Evolutionary conservation across 148 eudicot species (phyloP).

Genomic region (Rhododendron kiyosumense): DNA sequence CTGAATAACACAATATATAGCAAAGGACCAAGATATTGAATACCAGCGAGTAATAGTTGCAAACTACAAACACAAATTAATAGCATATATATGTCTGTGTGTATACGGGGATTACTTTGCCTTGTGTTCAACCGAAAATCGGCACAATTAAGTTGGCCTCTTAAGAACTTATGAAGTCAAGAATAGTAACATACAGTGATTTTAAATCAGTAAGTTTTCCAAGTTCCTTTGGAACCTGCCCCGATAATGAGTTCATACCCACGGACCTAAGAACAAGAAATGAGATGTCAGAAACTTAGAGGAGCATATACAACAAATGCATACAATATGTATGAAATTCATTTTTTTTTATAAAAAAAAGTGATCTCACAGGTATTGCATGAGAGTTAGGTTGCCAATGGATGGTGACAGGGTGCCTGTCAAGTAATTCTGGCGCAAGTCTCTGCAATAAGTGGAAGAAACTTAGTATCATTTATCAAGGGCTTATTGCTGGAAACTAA

Average conservation of each 20-base stretch:
- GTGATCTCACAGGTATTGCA: slow-evolving; percentile 59
- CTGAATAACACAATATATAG: neutral
- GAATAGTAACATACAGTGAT: neutral
- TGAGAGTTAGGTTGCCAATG: slow-evolving; percentile 58
- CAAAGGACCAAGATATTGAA: too few species aligned
- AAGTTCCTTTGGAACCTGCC: neutral
- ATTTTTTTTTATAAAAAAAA: neutral
- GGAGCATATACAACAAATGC: neutral
- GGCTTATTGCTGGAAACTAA: neutral
- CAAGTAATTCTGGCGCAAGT: slow-evolving; percentile 54
- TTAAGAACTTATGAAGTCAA: neutral
- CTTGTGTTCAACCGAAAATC: neutral
- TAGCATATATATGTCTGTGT: neutral
- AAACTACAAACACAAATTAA: neutral
- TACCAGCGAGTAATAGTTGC: too few species aligned
- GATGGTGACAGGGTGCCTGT: slow-evolving; percentile 66
- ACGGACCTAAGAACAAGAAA: slow-evolving; percentile 12
- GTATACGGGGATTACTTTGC: slow-evolving; percentile 11
- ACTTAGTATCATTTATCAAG: neutral
- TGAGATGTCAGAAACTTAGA: slow-evolving; percentile 12
- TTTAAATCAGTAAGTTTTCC: neutral
- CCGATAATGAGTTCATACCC: neutral
- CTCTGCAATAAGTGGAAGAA: slow-evolving; percentile 31
- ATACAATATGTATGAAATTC: neutral
- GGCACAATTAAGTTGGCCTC: neutral